phyloP scores from a whole-genome alignment of 1,284 basidiomycete species.

The Ustilago crameri region DNA sequence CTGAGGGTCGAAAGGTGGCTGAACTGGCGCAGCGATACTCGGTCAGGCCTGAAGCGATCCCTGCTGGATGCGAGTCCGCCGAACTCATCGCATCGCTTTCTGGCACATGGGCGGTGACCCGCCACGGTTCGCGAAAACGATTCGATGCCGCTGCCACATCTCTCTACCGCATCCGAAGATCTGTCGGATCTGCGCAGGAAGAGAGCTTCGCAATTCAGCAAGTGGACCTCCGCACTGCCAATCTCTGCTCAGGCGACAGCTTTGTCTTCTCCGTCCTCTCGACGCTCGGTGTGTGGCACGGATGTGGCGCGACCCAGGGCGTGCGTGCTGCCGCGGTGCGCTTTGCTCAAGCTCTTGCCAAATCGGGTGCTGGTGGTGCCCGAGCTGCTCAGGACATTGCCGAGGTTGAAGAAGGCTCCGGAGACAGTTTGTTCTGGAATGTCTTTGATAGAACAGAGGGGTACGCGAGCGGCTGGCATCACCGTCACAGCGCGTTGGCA shows the following conservation, averaged over 20 bases:
- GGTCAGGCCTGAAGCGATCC: constrained; percentile 28
- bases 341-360: constrained; percentile 47
- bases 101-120: constrained; percentile 32
- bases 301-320: constrained; percentile 38
- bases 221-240: constrained; percentile 50
- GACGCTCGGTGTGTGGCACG: constrained; percentile 61
- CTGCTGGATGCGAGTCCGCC: constrained; percentile 46
- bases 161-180: constrained; percentile 51
- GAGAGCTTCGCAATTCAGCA: constrained; percentile 52
- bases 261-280: constrained; percentile 47
- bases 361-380: constrained; percentile 22
- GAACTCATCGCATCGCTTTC: constrained; percentile 43
- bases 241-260: constrained; percentile 57
- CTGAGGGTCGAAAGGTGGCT: constrained; percentile 47
- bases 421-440: constrained; percentile 54
- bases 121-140: constrained; percentile 46
- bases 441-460: constrained; percentile 41
- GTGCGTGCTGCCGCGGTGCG: constrained; percentile 47
- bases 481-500: constrained; percentile 20
- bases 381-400: constrained; percentile 22
- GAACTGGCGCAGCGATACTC: constrained; percentile 56
- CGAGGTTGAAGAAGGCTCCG: constrained; percentile 59
- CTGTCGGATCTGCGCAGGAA: constrained; percentile 10
- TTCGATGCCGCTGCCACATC: constrained; percentile 45
- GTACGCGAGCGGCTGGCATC: constrained; percentile 52